Evolutionary conservation across 2,329 filamentous ascomycete species (phyloP).

Genomic region (Hyphodiscus sp.): DNA sequence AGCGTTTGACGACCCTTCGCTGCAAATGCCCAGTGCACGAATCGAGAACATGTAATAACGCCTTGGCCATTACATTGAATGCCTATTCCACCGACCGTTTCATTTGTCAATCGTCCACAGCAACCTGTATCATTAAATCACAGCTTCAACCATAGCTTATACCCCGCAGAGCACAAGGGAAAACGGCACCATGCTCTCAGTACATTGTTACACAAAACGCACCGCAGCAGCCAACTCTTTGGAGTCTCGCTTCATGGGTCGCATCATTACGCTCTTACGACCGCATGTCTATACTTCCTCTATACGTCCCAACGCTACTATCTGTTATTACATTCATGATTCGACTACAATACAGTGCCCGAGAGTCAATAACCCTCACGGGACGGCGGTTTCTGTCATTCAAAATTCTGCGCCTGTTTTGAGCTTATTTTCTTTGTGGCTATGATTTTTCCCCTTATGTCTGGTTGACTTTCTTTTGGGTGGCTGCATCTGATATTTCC

Average conservation of each 20-base stretch:
- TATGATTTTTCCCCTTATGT: constrained; percentile 5
- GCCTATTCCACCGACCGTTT: constrained; percentile 4
- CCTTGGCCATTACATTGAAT: background rate
- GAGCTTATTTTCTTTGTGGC: background rate
- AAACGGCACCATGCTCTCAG: constrained; percentile 22
- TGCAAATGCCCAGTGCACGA: constrained; percentile 54
- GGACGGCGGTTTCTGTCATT: constrained; percentile 13
- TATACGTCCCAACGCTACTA: background rate
- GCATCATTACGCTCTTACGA: constrained; percentile 19
- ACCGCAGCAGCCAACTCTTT: constrained; percentile 4
- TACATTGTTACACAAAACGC: constrained; percentile 5
- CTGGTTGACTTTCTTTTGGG: constrained; percentile 1
- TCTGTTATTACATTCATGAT: constrained; percentile 9
- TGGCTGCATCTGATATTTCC: background rate
- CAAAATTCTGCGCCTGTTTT: background rate
- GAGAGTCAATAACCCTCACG: constrained; percentile 18
- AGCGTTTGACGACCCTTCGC: constrained; percentile 45
- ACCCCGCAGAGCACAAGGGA: constrained; percentile 19
- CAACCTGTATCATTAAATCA: constrained; percentile 21
- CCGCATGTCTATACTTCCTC: constrained; percentile 13
- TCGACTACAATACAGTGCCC: constrained; percentile 9
- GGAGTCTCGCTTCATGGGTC: constrained; percentile 1
- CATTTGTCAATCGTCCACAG: constrained; percentile 10
- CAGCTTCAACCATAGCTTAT: constrained; percentile 10
- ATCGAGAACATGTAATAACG: constrained; percentile 46